Evolutionary conservation across 1,139 yeast genomes (phyloP), one percentile per base, ranked within the genome.

Genomic region (Pichia terricola): DNA sequence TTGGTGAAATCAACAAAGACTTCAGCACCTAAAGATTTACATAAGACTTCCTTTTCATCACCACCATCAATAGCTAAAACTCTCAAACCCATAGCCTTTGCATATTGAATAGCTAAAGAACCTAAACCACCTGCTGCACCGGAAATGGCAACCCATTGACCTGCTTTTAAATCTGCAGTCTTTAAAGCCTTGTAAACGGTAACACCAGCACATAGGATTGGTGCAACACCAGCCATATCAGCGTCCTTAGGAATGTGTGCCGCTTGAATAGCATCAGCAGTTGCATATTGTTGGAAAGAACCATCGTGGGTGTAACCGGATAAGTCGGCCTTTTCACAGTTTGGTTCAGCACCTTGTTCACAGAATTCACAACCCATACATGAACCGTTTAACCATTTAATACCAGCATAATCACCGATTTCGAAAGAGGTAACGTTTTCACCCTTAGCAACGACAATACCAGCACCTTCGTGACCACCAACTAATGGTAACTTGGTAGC

Each of bases 391-490:
- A 81, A 67, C 87, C 87, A 80, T 64, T 81, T 81, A 58, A 81
- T 70, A 63, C 88, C 88, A 26, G 87, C 88, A 38, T 62, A 69
- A 57, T 81, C 88, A 61, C 88, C 88, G 49, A 80, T 64, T 61
- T 80, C 68, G 69, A 81, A 81, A 54, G 78, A 78, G 42, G 57
- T 67, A 45, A 81, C 88, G 54, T 75, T 73, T 40, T 69, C 70
- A 56, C 88, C 88, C 64, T 75, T 67, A 39, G 73, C 87, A 44
- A 81, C 88, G 53, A 81, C 88, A 37, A 75, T 73, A 66, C 89
- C 89, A 37, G 87, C 87, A 69, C 89, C 89, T 68, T 81, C 89
- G 64, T 81, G 89, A 59, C 89, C 89, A 57, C 88, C 88, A 38
- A 81, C 85, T 51, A 81, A 69, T 39, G 87, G 87, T 53, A 80